Evolutionary conservation across 2,329 filamentous ascomycete genomes (phyloP).

Genomic region (Aspergillus floridensis): DNA sequence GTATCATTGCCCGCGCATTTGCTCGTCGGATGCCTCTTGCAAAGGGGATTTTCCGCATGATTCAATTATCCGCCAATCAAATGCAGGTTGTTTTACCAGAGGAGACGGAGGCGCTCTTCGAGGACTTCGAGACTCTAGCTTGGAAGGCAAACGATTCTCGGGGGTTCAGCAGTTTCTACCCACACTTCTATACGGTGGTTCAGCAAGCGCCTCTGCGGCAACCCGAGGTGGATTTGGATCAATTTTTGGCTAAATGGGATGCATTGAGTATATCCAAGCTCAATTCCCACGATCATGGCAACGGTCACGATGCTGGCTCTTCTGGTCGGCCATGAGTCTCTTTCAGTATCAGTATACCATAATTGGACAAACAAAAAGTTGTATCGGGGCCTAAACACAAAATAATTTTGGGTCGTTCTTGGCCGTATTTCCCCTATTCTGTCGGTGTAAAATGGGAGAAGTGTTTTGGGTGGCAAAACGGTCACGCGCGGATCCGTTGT

Average conservation of each 20-base stretch:
- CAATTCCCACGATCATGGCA: neutral
- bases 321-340: neutral
- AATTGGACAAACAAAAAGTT: too few relatives aligned
- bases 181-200: slow-evolving; percentile 20
- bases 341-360: neutral
- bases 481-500: neutral
- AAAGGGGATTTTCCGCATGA: slow-evolving; percentile 28
- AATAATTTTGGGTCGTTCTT: neutral
- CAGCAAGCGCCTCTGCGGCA: slow-evolving; percentile 6
- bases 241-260: slow-evolving; percentile 32
- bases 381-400: neutral
- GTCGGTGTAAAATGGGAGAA: neutral
- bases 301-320: neutral
- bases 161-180: slow-evolving; percentile 27
- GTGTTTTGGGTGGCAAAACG: neutral
- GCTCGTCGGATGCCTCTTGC: slow-evolving; percentile 26
- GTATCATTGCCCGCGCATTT: slow-evolving; percentile 23
- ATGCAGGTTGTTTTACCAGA: slow-evolving; percentile 22
- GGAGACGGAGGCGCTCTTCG: slow-evolving; percentile 24
- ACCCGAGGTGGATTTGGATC: slow-evolving; percentile 20
- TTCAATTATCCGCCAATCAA: slow-evolving; percentile 27
- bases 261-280: slow-evolving; percentile 12
- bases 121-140: slow-evolving; percentile 19
- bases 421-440: neutral
- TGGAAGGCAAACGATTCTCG: slow-evolving; percentile 18